These are phyloP conservation scores for Magnusiomyces paraingens DNA, from an alignment of 1,139 yeast species.

Conservation along the genomic window DNA sequence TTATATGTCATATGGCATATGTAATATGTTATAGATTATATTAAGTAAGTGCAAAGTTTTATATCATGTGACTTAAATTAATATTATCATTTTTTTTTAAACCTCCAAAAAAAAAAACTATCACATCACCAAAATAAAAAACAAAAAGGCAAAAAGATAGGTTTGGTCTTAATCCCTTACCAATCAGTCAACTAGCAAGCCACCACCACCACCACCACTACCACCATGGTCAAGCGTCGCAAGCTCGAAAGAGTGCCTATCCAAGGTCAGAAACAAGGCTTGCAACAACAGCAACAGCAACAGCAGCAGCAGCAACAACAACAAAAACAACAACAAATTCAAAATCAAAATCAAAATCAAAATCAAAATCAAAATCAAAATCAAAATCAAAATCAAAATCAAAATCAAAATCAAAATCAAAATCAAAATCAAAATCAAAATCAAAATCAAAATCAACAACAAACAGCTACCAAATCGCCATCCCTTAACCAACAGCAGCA, in stretches of 20 bases:
- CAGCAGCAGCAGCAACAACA: constrained; percentile 13
- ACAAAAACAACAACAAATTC: constrained; percentile 1
- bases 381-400: background rate
- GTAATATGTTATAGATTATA: background rate
- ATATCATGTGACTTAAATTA: background rate
- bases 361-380: background rate
- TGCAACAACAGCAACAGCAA: constrained; percentile 13
- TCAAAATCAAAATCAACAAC: background rate
- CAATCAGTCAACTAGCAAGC: background rate
- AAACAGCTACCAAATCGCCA: no score
- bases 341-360: constrained; percentile 15
- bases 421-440: constrained; percentile 4
- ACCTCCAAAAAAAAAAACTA: background rate
- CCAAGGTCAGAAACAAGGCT: constrained; percentile 17
- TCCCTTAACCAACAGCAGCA: background rate
- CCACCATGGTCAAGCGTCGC: background rate
- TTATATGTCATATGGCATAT: background rate
- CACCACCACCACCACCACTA: background rate
- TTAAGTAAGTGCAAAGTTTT: background rate
- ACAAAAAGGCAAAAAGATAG: no score
- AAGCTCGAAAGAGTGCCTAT: background rate
- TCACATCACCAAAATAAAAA: background rate
- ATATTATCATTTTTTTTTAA: no score
- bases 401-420: background rate
- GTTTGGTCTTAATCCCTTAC: background rate